Evolutionary conservation across 169 alveolate genomes (phyloP).

Genomic region (Cystoisospora suis): DNA sequence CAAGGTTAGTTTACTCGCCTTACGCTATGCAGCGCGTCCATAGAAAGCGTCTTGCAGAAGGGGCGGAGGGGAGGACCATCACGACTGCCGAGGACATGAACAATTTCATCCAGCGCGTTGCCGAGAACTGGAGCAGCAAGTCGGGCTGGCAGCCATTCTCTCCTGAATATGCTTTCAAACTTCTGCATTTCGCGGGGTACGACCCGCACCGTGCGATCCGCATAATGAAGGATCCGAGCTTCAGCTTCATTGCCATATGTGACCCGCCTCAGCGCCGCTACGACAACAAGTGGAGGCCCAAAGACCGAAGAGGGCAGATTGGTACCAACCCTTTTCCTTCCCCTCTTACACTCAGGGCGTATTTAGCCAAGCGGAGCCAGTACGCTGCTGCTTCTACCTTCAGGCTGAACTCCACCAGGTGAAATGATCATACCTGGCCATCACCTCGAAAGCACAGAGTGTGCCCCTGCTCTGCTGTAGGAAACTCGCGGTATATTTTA

Average conservation of each 20-base stretch:
- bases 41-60: conserved; percentile 73
- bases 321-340: conserved; percentile 60
- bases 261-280: conserved; percentile 83
- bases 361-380: conserved; percentile 15
- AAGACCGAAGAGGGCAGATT: conserved; percentile 81
- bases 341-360: conserved; percentile 18
- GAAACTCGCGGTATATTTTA: no score
- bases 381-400: conserved; percentile 12
- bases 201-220: conserved; percentile 81
- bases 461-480: no score
- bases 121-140: conserved; percentile 80
- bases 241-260: conserved; percentile 74
- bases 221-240: conserved; percentile 77
- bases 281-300: conserved; percentile 86
- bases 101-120: conserved; percentile 76
- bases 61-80: conserved; percentile 72
- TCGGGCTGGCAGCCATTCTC: conserved; percentile 88
- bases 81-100: conserved; percentile 80
- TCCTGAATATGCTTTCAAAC: conserved; percentile 84
- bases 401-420: neutral
- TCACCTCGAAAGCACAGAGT: no score
- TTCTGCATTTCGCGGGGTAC: conserved; percentile 84
- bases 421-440: no score
- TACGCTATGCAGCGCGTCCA: conserved; percentile 76
- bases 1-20: conserved; percentile 82